A percentile compares a stretch with the other conserved stretches of the same genome.
Conservation (phyloP, 2,329 filamentous ascomycete species). For the Trichoderma sp. region DNA sequence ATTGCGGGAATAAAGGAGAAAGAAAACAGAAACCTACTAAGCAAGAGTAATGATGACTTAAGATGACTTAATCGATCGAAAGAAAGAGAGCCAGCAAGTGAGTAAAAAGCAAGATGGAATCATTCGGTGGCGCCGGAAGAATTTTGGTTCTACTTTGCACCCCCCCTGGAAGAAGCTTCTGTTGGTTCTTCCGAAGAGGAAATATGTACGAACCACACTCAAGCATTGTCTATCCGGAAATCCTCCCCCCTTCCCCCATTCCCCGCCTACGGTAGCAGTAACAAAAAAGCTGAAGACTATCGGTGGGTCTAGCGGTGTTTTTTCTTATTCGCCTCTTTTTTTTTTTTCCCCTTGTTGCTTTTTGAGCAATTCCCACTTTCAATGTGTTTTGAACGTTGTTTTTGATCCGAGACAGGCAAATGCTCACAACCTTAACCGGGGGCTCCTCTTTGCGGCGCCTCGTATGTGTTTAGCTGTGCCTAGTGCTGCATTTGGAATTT, state of each 20-base stretch:
- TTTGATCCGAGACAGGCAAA: not conserved
- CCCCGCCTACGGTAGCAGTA: not conserved
- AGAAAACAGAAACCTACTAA: too few species aligned
- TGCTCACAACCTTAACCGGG: not conserved
- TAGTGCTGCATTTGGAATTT: slow-evolving; percentile 1
- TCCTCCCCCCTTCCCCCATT: not conserved
- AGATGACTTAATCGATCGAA: not conserved
- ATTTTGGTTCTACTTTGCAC: not conserved
- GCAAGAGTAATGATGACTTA: not conserved
- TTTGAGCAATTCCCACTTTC: not conserved
- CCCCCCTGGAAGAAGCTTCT: not conserved
- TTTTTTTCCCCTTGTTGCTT: not conserved
- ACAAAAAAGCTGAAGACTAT: not conserved
- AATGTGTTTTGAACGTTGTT: not conserved
- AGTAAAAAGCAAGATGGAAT: not conserved
- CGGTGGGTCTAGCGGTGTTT: not conserved
- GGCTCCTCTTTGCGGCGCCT: not conserved
- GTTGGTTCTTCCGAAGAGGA: not conserved
- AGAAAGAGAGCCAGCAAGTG: not conserved
- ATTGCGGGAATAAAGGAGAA: not conserved
- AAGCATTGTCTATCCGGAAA: not conserved
- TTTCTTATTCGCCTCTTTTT: not conserved
- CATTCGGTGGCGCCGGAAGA: slow-evolving; percentile 1
- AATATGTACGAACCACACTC: not conserved
- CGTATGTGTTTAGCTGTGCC: not conserved